Evolutionary conservation across 805 yeast species (phyloP), one percentile per base, ranked within the genome.

Genomic region (Metschnikowia vanudenii): DNA sequence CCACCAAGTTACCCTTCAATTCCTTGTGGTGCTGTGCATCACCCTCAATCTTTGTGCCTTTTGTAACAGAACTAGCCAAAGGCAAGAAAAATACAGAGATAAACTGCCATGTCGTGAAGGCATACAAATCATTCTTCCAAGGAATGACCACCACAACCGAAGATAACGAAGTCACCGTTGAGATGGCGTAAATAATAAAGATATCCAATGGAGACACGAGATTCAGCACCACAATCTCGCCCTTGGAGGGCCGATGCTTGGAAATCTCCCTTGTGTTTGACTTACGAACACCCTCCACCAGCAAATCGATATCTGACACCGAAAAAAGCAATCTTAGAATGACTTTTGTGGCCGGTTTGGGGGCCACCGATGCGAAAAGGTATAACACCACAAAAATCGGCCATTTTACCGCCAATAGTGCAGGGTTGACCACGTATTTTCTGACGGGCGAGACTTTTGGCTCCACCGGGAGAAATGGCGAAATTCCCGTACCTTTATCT

Each of bases 401-500:
- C 28, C 65, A 49, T 50, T 69, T 68, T n/a, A 65, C 19, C 10
- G 61, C 40, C 43, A 56, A 39, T 18, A 54, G n/a, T 3, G 47
- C 31, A 6, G 53, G 50, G 20, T 49, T 51, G 13, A 47, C 34
- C 3, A 56, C 30, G 22, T 43, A 45, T 19, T 53, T 52, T 6
- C 47, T 22, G 10, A 48, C 3, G 2, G 50, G 19, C 12, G 49
- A 31, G 26, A 49, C 43, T 3, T 74, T 60, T 35, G 61, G 49
- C n/a, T 67, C 55, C 0, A 62, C 54, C 1, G 96, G 96, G 68
- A 85, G 71, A 55, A 88, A 89, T 2, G 97, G 97, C 0, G 96
- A 84, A 30, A 90, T 86, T n/a, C 97, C 97, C 1, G 97, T 90
- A 4, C 92, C 94, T 51, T 82, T 86, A 61, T 89, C 97, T 64